These are phyloP conservation scores for Chimonanthus praecox DNA, from an alignment of 164 flowering plant genomes.

Conservation along the genomic window DNA sequence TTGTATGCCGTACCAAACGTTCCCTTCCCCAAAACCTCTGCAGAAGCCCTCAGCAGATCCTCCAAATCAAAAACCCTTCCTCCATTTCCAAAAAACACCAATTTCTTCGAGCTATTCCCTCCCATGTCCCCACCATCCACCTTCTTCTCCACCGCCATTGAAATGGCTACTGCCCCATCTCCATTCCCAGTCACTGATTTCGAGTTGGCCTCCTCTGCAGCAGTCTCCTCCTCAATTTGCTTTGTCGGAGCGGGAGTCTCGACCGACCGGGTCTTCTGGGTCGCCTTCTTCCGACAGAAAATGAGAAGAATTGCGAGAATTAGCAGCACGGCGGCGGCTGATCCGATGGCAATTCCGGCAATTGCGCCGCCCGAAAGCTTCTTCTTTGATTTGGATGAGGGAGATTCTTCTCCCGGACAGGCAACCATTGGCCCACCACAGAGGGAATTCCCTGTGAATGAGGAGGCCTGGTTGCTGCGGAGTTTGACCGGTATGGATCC, in stretches of 20 bases:
- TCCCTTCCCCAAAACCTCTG: conserved; percentile 86
- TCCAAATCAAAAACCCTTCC: conserved; percentile 49
- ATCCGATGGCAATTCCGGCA: conserved; percentile 72
- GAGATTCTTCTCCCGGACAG: conserved; percentile 23
- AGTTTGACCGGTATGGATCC: conserved; percentile 61
- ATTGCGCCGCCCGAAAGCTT: conserved; percentile 72
- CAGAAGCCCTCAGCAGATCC: conserved; percentile 71
- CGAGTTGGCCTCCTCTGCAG: conserved; percentile 24
- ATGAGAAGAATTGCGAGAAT: conserved; percentile 37
- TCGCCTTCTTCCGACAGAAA: conserved; percentile 38
- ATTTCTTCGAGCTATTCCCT: conserved; percentile 27
- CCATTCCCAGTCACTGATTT: conserved; percentile 15
- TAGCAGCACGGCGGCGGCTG: conserved; percentile 35
- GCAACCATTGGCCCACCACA: conserved; percentile 63
- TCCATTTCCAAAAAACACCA: conserved; percentile 47
- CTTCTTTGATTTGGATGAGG: conserved; percentile 11
- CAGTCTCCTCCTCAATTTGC: conserved; percentile 5
- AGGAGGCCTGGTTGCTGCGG: conserved; percentile 8
- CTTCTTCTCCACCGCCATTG: conserved; percentile 11
- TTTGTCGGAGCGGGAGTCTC: conserved; percentile 23
- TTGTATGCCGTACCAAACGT: conserved; percentile 75
- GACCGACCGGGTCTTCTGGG: conserved; percentile 19
- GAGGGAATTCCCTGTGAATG: conserved; percentile 56
- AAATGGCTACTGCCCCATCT: conserved; percentile 14
- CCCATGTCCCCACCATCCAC: conserved; percentile 11